Conservation (phyloP, 139 green algal species). For the Chlorella sp. region DNA sequence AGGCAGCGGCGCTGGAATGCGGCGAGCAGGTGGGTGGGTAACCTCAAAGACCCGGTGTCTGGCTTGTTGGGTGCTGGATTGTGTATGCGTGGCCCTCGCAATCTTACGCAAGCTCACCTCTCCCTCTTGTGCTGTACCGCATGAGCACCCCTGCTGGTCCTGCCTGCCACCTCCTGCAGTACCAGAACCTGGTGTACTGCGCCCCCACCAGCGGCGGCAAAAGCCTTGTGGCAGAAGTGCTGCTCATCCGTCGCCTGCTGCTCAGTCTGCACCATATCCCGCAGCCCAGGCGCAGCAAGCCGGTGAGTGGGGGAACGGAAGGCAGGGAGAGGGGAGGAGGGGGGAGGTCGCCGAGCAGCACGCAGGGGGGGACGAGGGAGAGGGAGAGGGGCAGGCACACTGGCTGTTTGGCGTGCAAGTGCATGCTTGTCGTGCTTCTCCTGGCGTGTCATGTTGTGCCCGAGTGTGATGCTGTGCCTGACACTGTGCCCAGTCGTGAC, state of each 20-base stretch:
- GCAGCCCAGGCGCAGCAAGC: constrained; percentile 25
- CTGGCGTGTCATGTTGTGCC: too few relatives aligned
- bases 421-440: neutral
- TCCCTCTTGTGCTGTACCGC: neutral
- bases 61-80: too few relatives aligned
- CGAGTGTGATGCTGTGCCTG: too few relatives aligned
- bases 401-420: neutral
- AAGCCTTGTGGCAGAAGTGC: constrained; percentile 84
- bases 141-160: too few relatives aligned
- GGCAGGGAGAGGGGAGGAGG: too few relatives aligned
- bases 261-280: neutral
- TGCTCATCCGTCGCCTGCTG: constrained; percentile 73
- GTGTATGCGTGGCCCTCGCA: too few relatives aligned
- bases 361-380: too few relatives aligned
- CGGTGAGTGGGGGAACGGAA: neutral
- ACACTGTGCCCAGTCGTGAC: too few relatives aligned
- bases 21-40: constrained; percentile 64
- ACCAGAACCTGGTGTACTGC: constrained; percentile 76
- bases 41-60: too few relatives aligned
- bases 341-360: too few relatives aligned
- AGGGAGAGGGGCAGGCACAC: neutral
- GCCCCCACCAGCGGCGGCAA: constrained; percentile 90
- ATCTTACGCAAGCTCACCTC: too few relatives aligned
- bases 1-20: constrained; percentile 73
- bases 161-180: neutral